Conservation (phyloP, 2,329 filamentous ascomycete species). For the Chaetomiaceae sp. region DNA sequence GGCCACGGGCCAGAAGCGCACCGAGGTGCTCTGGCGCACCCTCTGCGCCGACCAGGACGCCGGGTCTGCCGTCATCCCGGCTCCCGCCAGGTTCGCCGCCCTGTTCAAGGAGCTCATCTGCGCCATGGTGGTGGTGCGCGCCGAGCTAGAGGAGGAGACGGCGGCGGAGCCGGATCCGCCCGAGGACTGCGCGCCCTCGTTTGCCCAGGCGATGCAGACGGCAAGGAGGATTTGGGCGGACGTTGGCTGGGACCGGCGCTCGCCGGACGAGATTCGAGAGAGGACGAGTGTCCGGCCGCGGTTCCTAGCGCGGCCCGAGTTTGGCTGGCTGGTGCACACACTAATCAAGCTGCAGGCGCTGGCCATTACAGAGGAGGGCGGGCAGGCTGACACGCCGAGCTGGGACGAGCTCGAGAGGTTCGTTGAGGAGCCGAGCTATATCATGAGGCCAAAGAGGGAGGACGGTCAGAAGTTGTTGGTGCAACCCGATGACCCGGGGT, state of each 20-base stretch:
- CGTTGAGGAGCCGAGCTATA: constrained; percentile 7
- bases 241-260: constrained; percentile 4
- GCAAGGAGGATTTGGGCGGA: constrained; percentile 9
- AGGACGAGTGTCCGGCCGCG: constrained; percentile 1
- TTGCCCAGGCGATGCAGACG: constrained; percentile 9
- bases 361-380: constrained; percentile 5
- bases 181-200: constrained; percentile 3
- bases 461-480: constrained; percentile 4
- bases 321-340: constrained; percentile 15
- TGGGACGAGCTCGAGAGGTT: constrained; percentile 15
- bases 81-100: neutral
- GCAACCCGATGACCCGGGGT: constrained; percentile 5
- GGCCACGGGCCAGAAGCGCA: constrained; percentile 3
- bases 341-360: constrained; percentile 15
- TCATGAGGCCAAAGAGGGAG: constrained; percentile 11
- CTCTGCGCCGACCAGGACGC: constrained; percentile 16
- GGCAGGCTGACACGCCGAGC: constrained; percentile 5
- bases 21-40: constrained; percentile 18
- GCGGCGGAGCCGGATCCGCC: constrained; percentile 1
- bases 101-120: constrained; percentile 15
- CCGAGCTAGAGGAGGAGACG: constrained; percentile 11
- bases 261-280: neutral
- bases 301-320: constrained; percentile 4
- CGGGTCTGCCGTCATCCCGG: neutral
- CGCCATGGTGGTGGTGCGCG: constrained; percentile 18